Percentiles rank a stretch among this genome's conserved stretches.
These are phyloP conservation scores for Plasmodium relictum DNA, from an alignment of 169 alveolate species.

Conservation along the genomic window DNA sequence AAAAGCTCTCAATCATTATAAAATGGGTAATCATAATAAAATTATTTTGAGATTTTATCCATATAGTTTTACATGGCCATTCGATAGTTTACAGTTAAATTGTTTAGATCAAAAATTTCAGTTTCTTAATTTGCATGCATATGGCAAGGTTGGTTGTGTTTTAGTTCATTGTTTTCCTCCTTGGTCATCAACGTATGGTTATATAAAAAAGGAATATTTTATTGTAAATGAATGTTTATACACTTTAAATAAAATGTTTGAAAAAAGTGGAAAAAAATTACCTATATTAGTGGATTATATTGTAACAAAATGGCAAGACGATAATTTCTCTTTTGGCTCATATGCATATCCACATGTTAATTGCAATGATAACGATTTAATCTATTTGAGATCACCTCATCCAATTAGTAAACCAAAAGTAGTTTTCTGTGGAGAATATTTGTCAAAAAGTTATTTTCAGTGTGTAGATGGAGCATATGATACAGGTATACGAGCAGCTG, in stretches of 20 bases:
- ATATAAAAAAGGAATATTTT: slow-evolving; percentile 69
- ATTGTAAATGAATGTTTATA: slow-evolving; percentile 83
- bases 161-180: slow-evolving; percentile 88
- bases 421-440: slow-evolving; percentile 85
- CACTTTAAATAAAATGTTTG: slow-evolving; percentile 78
- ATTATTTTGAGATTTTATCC: slow-evolving; percentile 82
- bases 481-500: slow-evolving; percentile 88
- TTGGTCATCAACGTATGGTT: slow-evolving; percentile 79
- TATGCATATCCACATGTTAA: slow-evolving; percentile 84
- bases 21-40: slow-evolving; percentile 88
- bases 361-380: slow-evolving; percentile 84
- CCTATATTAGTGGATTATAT: slow-evolving; percentile 82
- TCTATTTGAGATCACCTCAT: slow-evolving; percentile 85
- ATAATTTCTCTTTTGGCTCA: slow-evolving; percentile 83
- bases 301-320: slow-evolving; percentile 85
- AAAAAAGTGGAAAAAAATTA: slow-evolving; percentile 62
- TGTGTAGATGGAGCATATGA: slow-evolving; percentile 88
- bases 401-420: slow-evolving; percentile 82
- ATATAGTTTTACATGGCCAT: slow-evolving; percentile 82
- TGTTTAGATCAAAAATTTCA: slow-evolving; percentile 85
- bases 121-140: slow-evolving; percentile 82
- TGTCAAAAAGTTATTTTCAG: slow-evolving; percentile 84
- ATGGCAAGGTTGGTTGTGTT: slow-evolving; percentile 84
- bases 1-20: slow-evolving; percentile 78
- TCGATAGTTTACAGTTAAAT: slow-evolving; percentile 81